Evolutionary conservation across 768 basidiomycete genomes (phyloP), one percentile per base, ranked within the genome.

Genomic region (Boletellus ananiceps): DNA sequence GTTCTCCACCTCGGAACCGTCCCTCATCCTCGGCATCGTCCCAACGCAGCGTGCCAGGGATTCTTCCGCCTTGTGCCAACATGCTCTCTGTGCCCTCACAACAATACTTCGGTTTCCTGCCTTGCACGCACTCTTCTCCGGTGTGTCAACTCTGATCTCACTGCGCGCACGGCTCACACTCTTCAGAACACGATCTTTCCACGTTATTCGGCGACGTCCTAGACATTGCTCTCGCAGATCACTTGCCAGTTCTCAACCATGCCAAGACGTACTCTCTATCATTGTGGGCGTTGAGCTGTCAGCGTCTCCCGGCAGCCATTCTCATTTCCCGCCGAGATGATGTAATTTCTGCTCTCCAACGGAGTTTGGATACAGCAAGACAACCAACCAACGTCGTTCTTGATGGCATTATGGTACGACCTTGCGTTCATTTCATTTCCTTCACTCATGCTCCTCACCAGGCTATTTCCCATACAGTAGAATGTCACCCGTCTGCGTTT

Each of bases 31-130:
- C 57, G 33, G 50, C n/a, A 68, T 68, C 32, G 71, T 74, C 19
- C 67, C 75, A 13, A 57, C 73, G 33, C 70, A 76, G 50, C 49
- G 63, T 44, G 69, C 73, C 16, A 64, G 67, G 38, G 73, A 79
- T 50, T 54, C 72, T 15, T 71, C 73, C 9, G 62, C 61, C 2
- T 58, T 86, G n/a, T 81, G 76, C 51, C 76, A 80, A 25, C 66
- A 76, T 51, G 78, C 82, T 4, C 67, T 87, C 25, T 72, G 74
- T 52, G 62, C 79, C 41, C 54, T 80, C 35, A 74, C 80, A 5
- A 71, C 72, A 44, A 68, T 86, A 46, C 74, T 83, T 55, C 68
- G 67, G n/a, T 74, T 78, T 50, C 69, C 69, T 15, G 55, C 65
- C 16, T 54, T 85, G 50, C 69, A 72, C 65, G 57, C 66, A 12